Conservation (phyloP, 75 land plant species). For the Sequoia sempervirens region DNA sequence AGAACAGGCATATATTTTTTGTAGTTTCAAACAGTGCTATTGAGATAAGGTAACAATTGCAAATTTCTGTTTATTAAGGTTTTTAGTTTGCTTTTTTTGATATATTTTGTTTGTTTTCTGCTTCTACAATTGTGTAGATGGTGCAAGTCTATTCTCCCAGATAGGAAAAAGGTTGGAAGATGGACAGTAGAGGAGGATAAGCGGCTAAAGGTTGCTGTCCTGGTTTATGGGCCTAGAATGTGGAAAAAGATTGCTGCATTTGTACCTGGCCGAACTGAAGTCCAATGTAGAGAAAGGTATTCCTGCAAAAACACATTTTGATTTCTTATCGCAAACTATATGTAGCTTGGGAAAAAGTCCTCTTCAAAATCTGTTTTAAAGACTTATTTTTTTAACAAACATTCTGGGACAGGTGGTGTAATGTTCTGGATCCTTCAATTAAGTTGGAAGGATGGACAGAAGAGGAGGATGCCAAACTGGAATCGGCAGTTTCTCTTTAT, state of each 20-base stretch:
- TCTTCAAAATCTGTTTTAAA: background rate
- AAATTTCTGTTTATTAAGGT: background rate
- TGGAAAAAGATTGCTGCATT: constrained; percentile 79
- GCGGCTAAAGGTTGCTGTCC: constrained; percentile 68
- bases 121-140: constrained; percentile 37
- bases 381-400: background rate
- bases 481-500: constrained; percentile 51
- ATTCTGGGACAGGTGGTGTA: constrained; percentile 70
- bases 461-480: constrained; percentile 73
- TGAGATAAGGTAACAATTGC: background rate
- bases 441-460: constrained; percentile 71
- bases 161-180: constrained; percentile 54
- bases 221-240: constrained; percentile 71
- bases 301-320: background rate
- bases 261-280: constrained; percentile 86
- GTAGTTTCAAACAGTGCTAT: background rate
- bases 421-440: constrained; percentile 81
- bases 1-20: background rate
- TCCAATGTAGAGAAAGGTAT: constrained; percentile 95
- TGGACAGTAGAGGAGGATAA: constrained; percentile 86
- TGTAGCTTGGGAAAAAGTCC: background rate
- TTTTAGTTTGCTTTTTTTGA: background rate
- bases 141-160: constrained; percentile 69
- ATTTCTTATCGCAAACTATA: background rate
- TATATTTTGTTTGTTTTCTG: background rate